Evolutionary conservation across 1,284 basidiomycete species (phyloP).

Genomic region (Ustilago nuda): DNA sequence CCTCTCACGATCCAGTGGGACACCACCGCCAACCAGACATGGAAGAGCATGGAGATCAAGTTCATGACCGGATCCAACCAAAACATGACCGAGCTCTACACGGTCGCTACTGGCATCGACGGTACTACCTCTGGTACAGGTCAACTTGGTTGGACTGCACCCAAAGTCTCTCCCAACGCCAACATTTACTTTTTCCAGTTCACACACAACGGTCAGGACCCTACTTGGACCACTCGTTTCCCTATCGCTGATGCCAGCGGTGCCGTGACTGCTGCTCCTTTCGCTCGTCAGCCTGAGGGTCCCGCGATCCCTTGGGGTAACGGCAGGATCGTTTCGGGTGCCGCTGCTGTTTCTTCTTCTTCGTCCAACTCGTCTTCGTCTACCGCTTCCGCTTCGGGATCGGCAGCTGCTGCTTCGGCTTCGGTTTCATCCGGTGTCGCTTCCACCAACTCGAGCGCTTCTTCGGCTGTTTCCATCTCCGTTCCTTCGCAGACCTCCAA

Average conservation of each 20-base stretch:
- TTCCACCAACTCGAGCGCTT: constrained; percentile 5
- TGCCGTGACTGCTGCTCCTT: constrained; percentile 72
- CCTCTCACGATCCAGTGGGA: constrained; percentile 50
- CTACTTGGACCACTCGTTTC: constrained; percentile 84
- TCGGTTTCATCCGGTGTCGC: constrained; percentile 17
- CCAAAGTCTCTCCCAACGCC: constrained; percentile 75
- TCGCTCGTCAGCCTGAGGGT: constrained; percentile 74
- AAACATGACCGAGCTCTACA: constrained; percentile 78
- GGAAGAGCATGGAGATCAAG: constrained; percentile 71
- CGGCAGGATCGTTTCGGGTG: constrained; percentile 74
- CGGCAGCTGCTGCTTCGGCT: constrained; percentile 13
- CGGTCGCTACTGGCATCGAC: constrained; percentile 75
- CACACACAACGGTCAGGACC: constrained; percentile 65
- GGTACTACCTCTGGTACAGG: constrained; percentile 73
- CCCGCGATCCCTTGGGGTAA: constrained; percentile 77
- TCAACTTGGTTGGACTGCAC: constrained; percentile 77
- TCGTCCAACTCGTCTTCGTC: constrained; percentile 20
- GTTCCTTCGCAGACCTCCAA: constrained; percentile 18
- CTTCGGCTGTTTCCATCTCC: neutral
- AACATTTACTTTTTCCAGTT: constrained; percentile 66
- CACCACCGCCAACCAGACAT: constrained; percentile 29
- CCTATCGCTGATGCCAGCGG: constrained; percentile 76
- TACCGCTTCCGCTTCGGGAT: constrained; percentile 17
- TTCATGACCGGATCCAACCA: constrained; percentile 82
- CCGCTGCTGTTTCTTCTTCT: constrained; percentile 10